A percentile compares a stretch with the other conserved stretches of the same genome.
phyloP scores from a whole-genome alignment of 257 asterid species.

The Echium plantagineum region DNA sequence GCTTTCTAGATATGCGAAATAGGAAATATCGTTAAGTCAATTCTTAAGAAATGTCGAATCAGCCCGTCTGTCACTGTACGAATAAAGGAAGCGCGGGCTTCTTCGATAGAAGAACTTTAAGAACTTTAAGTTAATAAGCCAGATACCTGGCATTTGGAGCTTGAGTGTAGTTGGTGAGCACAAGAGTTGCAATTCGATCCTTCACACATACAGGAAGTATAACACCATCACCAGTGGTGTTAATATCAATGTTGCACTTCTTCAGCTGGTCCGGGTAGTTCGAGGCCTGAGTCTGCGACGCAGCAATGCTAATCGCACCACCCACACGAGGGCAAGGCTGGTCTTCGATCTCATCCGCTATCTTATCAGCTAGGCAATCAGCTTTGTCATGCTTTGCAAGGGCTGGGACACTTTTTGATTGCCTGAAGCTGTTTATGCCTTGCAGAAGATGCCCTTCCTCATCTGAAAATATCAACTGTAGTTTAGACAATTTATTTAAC shows the following conservation, averaged over 20 bases:
- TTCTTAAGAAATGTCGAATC: too few relatives aligned
- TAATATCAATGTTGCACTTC: slow-evolving; percentile 50
- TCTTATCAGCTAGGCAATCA: slow-evolving; percentile 44
- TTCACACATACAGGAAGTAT: slow-evolving; percentile 72
- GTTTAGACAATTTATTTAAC: too few relatives aligned
- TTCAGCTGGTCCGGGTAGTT: slow-evolving; percentile 29
- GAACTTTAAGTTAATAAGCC: too few relatives aligned
- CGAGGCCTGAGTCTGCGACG: slow-evolving; percentile 24
- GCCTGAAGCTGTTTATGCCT: slow-evolving; percentile 68
- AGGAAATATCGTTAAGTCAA: too few relatives aligned
- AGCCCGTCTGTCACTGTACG: too few relatives aligned
- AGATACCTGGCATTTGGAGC: slow-evolving; percentile 28
- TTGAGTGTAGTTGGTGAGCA: slow-evolving; percentile 67
- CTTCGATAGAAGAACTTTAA: too few relatives aligned
- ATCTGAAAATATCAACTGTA: slow-evolving; percentile 25
- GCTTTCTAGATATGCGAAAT: too few relatives aligned
- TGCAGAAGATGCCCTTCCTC: slow-evolving; percentile 47
- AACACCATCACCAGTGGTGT: slow-evolving; percentile 47
- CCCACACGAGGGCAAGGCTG: slow-evolving; percentile 25
- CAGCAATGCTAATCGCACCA: slow-evolving; percentile 3
- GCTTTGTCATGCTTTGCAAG: slow-evolving; percentile 56
- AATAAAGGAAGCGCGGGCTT: too few relatives aligned
- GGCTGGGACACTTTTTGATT: slow-evolving; percentile 14
- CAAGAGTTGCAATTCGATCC: slow-evolving; percentile 43
- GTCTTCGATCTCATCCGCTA: slow-evolving; percentile 40